Conservation (phyloP, 1,139 yeast species). For the Debaryomycetaceae sp. region DNA sequence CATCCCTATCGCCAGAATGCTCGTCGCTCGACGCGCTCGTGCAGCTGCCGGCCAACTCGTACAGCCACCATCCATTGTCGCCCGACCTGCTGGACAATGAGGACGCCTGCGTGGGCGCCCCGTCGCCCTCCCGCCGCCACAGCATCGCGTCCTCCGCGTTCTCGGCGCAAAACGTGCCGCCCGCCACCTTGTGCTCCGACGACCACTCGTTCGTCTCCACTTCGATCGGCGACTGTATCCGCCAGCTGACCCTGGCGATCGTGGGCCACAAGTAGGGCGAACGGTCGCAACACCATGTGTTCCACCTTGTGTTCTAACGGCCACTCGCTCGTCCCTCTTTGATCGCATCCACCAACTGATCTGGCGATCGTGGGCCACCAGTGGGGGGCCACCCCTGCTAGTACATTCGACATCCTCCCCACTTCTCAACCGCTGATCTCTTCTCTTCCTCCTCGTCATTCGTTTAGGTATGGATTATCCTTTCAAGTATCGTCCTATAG, state of each 20-base stretch:
- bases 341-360: background rate
- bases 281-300: background rate
- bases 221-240: constrained; percentile 30
- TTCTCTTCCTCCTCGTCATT: too few species aligned
- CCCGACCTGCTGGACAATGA: constrained; percentile 11
- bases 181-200: constrained; percentile 3
- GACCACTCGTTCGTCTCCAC: constrained; percentile 27
- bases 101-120: background rate
- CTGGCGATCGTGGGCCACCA: too few species aligned
- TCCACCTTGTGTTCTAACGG: background rate
- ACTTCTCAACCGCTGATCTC: too few species aligned
- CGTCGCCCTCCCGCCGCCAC: constrained; percentile 1
- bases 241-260: constrained; percentile 28
- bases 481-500: too few species aligned
- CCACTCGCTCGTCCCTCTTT: background rate
- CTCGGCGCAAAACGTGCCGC: constrained; percentile 1
- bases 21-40: background rate
- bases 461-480: too few species aligned
- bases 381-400: too few species aligned
- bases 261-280: constrained; percentile 12
- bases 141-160: constrained; percentile 4
- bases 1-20: background rate
- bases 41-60: too few species aligned
- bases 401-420: too few species aligned
- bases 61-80: background rate